Percentiles rank a stretch among this genome's conserved stretches.
Evolutionary conservation across 345 rosid genomes (phyloP).

Genomic region (Boechera divaricarpa): DNA sequence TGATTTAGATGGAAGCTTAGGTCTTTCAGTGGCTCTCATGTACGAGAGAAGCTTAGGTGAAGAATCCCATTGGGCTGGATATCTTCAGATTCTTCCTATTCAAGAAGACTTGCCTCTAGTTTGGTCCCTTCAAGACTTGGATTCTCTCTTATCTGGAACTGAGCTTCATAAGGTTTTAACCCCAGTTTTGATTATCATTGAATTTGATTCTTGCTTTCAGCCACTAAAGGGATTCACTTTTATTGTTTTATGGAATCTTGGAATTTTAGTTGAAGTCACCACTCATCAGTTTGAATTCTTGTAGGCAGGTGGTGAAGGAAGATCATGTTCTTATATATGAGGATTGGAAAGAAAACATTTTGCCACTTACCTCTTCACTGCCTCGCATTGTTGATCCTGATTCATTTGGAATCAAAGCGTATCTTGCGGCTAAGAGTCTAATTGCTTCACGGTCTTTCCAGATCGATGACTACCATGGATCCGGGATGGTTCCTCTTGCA

Average conservation of each 20-base stretch:
- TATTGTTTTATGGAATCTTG: not conserved
- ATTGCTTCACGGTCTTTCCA: slow-evolving; percentile 78
- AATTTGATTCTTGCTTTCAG: not conserved
- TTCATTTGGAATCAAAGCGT: slow-evolving; percentile 64
- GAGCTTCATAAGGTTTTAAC: slow-evolving; percentile 78
- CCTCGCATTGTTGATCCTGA: slow-evolving; percentile 40
- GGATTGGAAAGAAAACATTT: slow-evolving; percentile 79
- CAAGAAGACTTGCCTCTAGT: slow-evolving; percentile 67
- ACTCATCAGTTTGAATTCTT: slow-evolving; percentile 29
- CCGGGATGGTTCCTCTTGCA: slow-evolving; percentile 92
- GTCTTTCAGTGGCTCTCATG: slow-evolving; percentile 78
- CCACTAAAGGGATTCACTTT: not conserved
- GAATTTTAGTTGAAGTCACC: not conserved
- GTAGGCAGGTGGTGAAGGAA: slow-evolving; percentile 80
- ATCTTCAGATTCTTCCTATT: slow-evolving; percentile 71
- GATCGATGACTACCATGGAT: slow-evolving; percentile 82
- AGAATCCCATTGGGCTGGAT: slow-evolving; percentile 79
- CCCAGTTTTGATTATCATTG: slow-evolving; percentile 1
- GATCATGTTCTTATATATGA: slow-evolving; percentile 70
- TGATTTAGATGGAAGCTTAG: slow-evolving; percentile 69
- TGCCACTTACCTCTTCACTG: slow-evolving; percentile 59
- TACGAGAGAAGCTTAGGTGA: slow-evolving; percentile 74
- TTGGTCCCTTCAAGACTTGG: slow-evolving; percentile 68
- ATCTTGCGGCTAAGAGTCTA: slow-evolving; percentile 72
- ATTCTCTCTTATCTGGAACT: slow-evolving; percentile 72